Evolutionary conservation across 257 asterid genomes (phyloP), one percentile per base, ranked within the genome.

Genomic region (Lycium ferocissimum): DNA sequence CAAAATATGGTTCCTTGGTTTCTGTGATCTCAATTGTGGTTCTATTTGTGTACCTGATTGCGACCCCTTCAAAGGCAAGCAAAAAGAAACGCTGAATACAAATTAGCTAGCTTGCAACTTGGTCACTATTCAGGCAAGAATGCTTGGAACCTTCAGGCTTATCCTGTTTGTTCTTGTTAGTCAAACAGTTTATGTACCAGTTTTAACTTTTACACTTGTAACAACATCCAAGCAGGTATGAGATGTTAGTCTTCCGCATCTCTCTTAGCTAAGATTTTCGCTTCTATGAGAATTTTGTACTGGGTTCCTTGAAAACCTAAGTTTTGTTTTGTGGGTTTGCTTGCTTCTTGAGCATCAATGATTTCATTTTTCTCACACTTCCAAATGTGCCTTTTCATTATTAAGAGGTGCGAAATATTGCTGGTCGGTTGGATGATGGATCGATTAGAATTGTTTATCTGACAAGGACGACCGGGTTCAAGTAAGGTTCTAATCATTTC

Each of bases 1-100:
- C 94, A 67, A 95, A 95, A 89, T 96, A 96, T 35, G 99, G 99
- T 57, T 89, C 98, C 73, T 92, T 96, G 83, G 88, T 91, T 85
- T 95, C 99, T 43, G 97, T 95, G 82, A 57, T 92, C 81, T 85
- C 97, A 43, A 49, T 94, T 7, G 98, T 96, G 69, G 90, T 90
- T 49, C 72, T 93, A 92, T 92, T 92, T 58, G 26, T 92, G 15
- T 88, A 87, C 90, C 81, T 92, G 88, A 67, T 96, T 12, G 90
- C 95, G 47, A 92, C 91, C 80, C 98, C 98, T 82, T 94, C 98
- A 67, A 67, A 90, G 83, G 90, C 89, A 10, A 84, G 92, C 38
- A 95, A 95, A 94, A 96, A 96, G 95, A 90, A 90, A 85, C 90
- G 90, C 65, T 90, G 81, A 90, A 86, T 70, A 33, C 53, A 47